Evolutionary conservation across 164 flowering plant genomes (phyloP).

Genomic region (Berberis vulgaris): DNA sequence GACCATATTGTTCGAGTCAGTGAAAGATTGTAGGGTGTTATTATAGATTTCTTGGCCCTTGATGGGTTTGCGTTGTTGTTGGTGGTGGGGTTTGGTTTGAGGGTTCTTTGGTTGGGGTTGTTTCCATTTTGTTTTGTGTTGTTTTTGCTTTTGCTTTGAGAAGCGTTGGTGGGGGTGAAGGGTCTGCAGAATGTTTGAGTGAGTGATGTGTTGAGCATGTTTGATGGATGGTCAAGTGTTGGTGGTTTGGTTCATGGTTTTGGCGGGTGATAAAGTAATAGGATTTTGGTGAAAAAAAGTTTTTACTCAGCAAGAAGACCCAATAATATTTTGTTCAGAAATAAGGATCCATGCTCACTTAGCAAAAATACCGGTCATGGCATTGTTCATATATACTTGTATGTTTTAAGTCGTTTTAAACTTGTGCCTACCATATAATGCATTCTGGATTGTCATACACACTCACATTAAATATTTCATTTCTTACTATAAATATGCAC

Average conservation of each 20-base stretch:
- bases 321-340: too few species aligned
- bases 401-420: too few species aligned
- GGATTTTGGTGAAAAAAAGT: too few species aligned
- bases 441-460: too few species aligned
- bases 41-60: slow-evolving; percentile 2
- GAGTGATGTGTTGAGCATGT: slow-evolving; percentile 10
- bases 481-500: too few species aligned
- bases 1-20: slow-evolving; percentile 16
- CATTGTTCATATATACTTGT: too few species aligned
- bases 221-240: background rate
- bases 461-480: too few species aligned
- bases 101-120: slow-evolving; percentile 1
- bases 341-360: too few species aligned
- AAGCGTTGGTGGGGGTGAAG: slow-evolving; percentile 4
- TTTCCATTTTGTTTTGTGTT: background rate
- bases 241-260: background rate
- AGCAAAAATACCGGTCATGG: too few species aligned
- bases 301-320: too few species aligned
- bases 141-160: slow-evolving; percentile 1
- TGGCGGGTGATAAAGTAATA: background rate
- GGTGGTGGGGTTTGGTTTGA: slow-evolving; percentile 1
- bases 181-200: slow-evolving; percentile 11
- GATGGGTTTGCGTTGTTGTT: background rate
- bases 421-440: too few species aligned
- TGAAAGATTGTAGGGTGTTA: slow-evolving; percentile 1